A percentile compares a stretch with the other conserved stretches of the same genome.
These are phyloP conservation scores for Xylariaceae sp. DNA, from an alignment of 2,329 filamentous ascomycete genomes.

Conservation along the genomic window DNA sequence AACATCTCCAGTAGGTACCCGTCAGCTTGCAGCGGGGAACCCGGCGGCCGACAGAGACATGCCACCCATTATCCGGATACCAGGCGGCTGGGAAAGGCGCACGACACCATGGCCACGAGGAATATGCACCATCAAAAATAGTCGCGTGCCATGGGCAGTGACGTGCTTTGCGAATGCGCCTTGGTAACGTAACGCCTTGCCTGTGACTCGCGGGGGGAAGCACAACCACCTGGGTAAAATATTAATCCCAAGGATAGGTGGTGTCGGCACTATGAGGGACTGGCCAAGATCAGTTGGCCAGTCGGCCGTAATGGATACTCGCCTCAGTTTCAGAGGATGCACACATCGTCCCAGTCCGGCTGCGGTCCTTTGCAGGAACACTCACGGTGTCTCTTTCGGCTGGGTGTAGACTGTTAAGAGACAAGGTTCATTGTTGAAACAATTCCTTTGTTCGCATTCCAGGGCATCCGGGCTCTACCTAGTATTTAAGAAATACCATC, in stretches of 20 bases:
- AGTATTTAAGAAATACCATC: neutral
- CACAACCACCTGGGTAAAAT: neutral
- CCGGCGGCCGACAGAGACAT: neutral
- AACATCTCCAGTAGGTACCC: neutral
- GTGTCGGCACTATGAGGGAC: neutral
- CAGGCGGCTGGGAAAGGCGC: neutral
- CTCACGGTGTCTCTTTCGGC: neutral
- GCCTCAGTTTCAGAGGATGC: neutral
- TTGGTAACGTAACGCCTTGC: no score
- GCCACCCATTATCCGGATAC: neutral
- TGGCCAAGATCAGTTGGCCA: neutral
- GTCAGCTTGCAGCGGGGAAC: slow-evolving; percentile 13
- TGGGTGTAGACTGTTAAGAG: neutral
- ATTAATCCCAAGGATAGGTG: neutral
- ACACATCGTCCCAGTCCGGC: neutral
- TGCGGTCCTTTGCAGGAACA: neutral
- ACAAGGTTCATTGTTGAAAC: neutral
- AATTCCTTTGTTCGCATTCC: neutral
- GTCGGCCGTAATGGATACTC: neutral
- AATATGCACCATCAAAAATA: neutral
- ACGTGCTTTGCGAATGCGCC: no score
- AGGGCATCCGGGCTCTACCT: neutral
- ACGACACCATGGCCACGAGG: neutral
- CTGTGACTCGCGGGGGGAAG: no score
- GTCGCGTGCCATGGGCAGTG: neutral